A percentile compares a stretch with the other conserved stretches of the same genome.
phyloP scores from a whole-genome alignment of 1,139 yeast species.

The Lodderomyces metapsilosis region DNA sequence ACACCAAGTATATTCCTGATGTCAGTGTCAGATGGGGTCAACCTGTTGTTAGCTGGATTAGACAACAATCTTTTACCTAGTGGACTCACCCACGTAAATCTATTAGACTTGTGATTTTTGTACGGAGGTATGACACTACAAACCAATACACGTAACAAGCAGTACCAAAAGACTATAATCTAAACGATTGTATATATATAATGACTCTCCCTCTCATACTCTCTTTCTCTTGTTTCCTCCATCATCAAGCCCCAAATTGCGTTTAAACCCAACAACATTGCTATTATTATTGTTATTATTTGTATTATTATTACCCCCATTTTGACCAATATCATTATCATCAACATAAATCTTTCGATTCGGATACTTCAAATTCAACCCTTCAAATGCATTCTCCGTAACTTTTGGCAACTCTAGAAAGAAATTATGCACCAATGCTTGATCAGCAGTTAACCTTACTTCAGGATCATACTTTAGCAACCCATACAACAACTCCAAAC shows the following conservation, averaged over 20 bases:
- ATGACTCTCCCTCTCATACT: background rate
- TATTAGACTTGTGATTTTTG: too few relatives aligned
- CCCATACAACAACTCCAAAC: constrained; percentile 61
- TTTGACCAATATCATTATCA: constrained; percentile 59
- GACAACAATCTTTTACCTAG: too few relatives aligned
- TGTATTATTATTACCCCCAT: constrained; percentile 5
- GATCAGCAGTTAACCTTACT: constrained; percentile 66
- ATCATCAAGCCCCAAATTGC: constrained; percentile 3
- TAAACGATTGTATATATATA: background rate
- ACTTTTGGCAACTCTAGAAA: constrained; percentile 70
- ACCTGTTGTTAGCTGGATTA: too few relatives aligned
- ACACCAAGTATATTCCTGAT: too few relatives aligned
- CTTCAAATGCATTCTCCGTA: constrained; percentile 67
- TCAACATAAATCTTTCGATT: constrained; percentile 74
- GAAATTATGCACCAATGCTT: constrained; percentile 73
- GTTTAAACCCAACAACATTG: background rate
- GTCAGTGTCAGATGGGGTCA: too few relatives aligned
- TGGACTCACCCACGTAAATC: too few relatives aligned
- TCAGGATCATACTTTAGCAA: constrained; percentile 83
- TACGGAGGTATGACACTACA: background rate
- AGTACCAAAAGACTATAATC: background rate
- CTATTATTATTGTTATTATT: background rate
- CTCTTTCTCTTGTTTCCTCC: constrained; percentile 1
- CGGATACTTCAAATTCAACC: constrained; percentile 63
- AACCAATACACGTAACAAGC: background rate